Evolutionary conservation across 345 rosid genomes (phyloP), one percentile per base, ranked within the genome.

Genomic region (Firmiana major): DNA sequence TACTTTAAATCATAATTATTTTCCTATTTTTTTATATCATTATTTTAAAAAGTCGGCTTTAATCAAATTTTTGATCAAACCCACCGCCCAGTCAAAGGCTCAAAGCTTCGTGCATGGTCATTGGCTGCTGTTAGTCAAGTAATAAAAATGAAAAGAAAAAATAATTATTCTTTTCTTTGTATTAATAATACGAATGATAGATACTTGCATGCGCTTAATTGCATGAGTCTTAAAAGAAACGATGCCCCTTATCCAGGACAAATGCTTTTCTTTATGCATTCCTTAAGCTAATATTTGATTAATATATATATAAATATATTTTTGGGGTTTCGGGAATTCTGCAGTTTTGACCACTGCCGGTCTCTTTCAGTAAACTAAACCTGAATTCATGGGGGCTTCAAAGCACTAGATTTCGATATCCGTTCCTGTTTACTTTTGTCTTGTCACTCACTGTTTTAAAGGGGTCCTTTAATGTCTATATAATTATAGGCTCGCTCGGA

Each of bases 321-420:
- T 64, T 59, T 82, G 74, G 89, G 82, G 83, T 75, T 84, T 75
- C 74, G 83, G 75, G 73, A 79, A 45, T 77, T 80, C 81, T 77
- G 83, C 34, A 31, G 34, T 51, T 68, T 72, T 80, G 80, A 75
- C 64, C 38, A 21, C 31, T 22, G 24, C 3, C 22, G 31, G 31
- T 71, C 80, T 51, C 40, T 59, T 63, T 72, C 7, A 31, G 16
- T 36, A 72, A 77, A 65, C 22, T n/a, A 24, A 6, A 62, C 75
- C 84, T 65, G 66, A 71, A 78, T 83, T 80, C 83, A 28, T 71
- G 86, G 73, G 11, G 26, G 76, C 66, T 84, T 86, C 84, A 82
- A 79, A 87, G 85, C 90, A 86, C 87, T 63, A 87, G 86, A 78
- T 36, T 71, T 78, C 64, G 83, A 75, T 42, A 42, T 77, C 71